These are phyloP conservation scores for Pugionium cornutum DNA, from an alignment of 345 rosid genomes.

Conservation along the genomic window DNA sequence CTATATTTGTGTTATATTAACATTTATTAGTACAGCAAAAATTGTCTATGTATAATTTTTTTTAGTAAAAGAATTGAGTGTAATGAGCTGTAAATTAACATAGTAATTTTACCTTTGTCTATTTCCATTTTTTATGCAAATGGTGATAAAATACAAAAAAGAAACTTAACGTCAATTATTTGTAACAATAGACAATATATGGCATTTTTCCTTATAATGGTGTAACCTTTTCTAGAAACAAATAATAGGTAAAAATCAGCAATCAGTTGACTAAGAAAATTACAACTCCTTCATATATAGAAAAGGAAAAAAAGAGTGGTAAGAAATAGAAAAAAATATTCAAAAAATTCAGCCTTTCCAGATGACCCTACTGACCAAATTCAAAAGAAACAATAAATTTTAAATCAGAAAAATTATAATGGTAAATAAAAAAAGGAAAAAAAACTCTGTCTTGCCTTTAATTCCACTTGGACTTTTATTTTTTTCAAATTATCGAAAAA, in stretches of 20 bases:
- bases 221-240: slow-evolving; percentile 8
- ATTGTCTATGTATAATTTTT: no score
- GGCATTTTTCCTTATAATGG: neutral
- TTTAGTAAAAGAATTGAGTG: neutral
- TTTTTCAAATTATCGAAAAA: slow-evolving; percentile 37
- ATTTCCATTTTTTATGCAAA: slow-evolving; percentile 26
- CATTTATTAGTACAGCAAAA: no score
- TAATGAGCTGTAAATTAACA: slow-evolving; percentile 29
- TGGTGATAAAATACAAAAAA: slow-evolving; percentile 26
- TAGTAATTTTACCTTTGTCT: neutral
- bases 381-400: slow-evolving; percentile 43
- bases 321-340: slow-evolving; percentile 19
- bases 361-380: slow-evolving; percentile 62
- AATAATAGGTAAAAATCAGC: slow-evolving; percentile 20
- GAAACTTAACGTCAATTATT: slow-evolving; percentile 14
- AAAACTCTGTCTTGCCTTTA: slow-evolving; percentile 18
- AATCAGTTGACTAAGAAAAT: slow-evolving; percentile 34
- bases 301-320: slow-evolving; percentile 15
- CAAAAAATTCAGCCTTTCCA: slow-evolving; percentile 65
- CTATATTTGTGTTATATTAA: no score
- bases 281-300: slow-evolving; percentile 26
- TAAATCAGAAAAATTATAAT: slow-evolving; percentile 19
- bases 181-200: slow-evolving; percentile 22
- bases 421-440: neutral
- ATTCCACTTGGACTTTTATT: slow-evolving; percentile 44